A percentile compares a stretch with the other conserved stretches of the same genome.
Conservation (phyloP, 176 grass and related monocot genomes). For the Metroxylon sagu region DNA sequence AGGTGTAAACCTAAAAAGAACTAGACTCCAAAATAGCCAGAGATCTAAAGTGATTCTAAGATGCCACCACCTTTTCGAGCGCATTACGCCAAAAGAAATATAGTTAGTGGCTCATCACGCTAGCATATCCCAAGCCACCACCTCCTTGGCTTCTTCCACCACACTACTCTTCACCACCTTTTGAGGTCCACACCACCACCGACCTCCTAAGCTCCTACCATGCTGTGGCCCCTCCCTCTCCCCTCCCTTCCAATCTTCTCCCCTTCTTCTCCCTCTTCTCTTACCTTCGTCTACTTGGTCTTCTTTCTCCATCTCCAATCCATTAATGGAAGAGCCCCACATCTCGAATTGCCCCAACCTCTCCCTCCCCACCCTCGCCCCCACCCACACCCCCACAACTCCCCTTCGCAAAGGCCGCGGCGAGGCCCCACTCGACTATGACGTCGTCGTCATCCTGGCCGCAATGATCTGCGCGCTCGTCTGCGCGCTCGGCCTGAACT, state of each 20-base stretch:
- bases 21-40: too few species aligned
- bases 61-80: conserved; percentile 6
- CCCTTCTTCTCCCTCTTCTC: not conserved
- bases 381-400: not conserved
- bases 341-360: not conserved
- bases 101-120: conserved; percentile 6
- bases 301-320: not conserved
- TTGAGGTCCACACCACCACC: too few species aligned
- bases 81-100: conserved; percentile 1
- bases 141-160: not conserved
- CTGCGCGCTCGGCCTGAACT: conserved; percentile 64
- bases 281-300: too few species aligned
- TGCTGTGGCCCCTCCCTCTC: too few species aligned
- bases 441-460: conserved; percentile 65
- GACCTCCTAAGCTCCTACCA: too few species aligned
- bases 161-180: not conserved
- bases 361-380: not conserved
- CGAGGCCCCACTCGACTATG: conserved; percentile 42
- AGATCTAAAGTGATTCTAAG: not conserved
- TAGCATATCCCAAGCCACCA: not conserved
- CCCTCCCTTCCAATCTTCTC: not conserved
- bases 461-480: conserved; percentile 78
- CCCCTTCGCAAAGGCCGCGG: not conserved
- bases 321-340: conserved; percentile 4
- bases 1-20: too few species aligned